Conservation (phyloP, 208 protist genomes). For the Perkinsela sp. region DNA sequence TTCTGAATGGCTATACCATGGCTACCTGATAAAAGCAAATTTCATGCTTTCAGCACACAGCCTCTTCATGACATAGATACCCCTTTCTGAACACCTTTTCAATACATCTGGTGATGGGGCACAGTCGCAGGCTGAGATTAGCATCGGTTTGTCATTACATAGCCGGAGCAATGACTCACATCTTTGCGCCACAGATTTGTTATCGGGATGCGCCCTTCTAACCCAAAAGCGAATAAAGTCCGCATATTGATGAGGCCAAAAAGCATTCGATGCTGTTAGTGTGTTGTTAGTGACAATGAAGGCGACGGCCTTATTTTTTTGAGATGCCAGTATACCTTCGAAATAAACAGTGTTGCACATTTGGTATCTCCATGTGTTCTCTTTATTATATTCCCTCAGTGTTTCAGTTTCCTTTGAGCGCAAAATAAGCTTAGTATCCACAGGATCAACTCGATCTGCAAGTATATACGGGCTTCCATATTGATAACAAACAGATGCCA, state of each 20-base stretch:
- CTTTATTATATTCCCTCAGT: background rate
- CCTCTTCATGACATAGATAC: background rate
- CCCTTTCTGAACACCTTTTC: background rate
- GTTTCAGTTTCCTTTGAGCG: background rate
- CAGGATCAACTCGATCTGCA: conserved; percentile 1
- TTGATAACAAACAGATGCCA: background rate
- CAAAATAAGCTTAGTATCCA: conserved; percentile 1
- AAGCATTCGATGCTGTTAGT: background rate
- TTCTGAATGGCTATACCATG: too few species aligned
- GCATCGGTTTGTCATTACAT: background rate
- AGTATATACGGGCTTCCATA: background rate
- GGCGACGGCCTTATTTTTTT: background rate
- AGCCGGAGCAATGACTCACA: background rate
- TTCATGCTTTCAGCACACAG: background rate
- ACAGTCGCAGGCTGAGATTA: background rate
- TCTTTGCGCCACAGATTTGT: background rate
- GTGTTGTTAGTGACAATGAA: background rate
- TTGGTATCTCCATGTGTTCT: background rate
- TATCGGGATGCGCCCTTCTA: background rate
- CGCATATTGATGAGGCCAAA: background rate
- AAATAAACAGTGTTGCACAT: background rate
- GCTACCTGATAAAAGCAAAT: conserved; percentile 1
- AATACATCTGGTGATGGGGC: background rate
- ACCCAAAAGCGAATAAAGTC: background rate
- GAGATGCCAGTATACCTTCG: background rate